These are phyloP conservation scores for Aspergillus brasiliensis DNA, from an alignment of 2,329 filamentous ascomycete species.

Conservation along the genomic window DNA sequence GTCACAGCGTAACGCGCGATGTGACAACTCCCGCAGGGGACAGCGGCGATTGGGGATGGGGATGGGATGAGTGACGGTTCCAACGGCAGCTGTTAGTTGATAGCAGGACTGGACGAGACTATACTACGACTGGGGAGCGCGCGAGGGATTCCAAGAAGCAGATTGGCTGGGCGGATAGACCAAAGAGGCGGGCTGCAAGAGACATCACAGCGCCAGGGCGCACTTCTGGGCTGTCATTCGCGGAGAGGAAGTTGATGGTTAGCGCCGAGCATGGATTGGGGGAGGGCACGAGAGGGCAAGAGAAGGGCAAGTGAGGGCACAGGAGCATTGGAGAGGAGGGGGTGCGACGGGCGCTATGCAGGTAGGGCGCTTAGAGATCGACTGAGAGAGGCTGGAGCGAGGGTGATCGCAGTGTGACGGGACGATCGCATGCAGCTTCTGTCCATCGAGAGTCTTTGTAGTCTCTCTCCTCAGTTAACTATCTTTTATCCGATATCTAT, in stretches of 20 bases:
- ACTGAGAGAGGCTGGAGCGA: slow-evolving; percentile 8
- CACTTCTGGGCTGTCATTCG: slow-evolving; percentile 28
- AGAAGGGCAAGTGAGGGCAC: not conserved
- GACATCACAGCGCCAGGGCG: slow-evolving; percentile 29
- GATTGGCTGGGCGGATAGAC: slow-evolving; percentile 12
- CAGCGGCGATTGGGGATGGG: slow-evolving; percentile 4
- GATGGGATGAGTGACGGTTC: no score
- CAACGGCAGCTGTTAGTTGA: no score
- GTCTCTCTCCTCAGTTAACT: no score
- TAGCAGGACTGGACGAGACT: no score
- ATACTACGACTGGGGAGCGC: not conserved
- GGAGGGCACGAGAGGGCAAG: slow-evolving; percentile 16
- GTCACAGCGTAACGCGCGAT: slow-evolving; percentile 30
- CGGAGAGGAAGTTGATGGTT: slow-evolving; percentile 24
- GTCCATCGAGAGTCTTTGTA: no score
- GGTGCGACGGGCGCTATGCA: slow-evolving; percentile 13
- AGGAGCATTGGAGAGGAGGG: not conserved
- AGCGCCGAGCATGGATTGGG: slow-evolving; percentile 35
- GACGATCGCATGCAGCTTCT: not conserved
- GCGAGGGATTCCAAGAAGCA: not conserved
- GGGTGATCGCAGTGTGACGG: slow-evolving; percentile 14
- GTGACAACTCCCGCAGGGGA: slow-evolving; percentile 36
- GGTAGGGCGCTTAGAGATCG: slow-evolving; percentile 30
- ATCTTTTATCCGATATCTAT: no score
- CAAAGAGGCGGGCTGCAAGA: slow-evolving; percentile 32